Base-by-base conservation (phyloP, 805 yeast genomes). In the Starmerella etchellsii region DNA sequence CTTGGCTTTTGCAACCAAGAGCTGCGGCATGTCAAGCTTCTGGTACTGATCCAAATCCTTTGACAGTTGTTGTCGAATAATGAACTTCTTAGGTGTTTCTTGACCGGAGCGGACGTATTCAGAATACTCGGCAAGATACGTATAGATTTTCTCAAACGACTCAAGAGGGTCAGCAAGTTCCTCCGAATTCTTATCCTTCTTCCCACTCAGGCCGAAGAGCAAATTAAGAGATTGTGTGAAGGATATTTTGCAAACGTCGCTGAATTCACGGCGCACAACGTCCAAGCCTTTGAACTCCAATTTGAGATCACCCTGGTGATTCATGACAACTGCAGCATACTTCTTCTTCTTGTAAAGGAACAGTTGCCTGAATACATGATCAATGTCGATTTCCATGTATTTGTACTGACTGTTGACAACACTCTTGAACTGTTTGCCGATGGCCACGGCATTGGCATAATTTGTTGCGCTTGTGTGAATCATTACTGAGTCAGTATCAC, bases 401-500 rank as follows among this genome's bases (percentile, higher is more conserved):
- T 73, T 73, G 61, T 91, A 93, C 41, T 94, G 73, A 54, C 84
- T 94, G 61, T 91, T 91, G 44, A 91, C 97, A 44, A 74, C 69
- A 36, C 67, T 59, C 58, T 91, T 91, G 66, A 91, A 88, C 37
- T 78, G 78, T 37, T 77, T 78, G 24, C 97, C 99, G 47, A 85
- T 78, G 52, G 70, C 69, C 33, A 82, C 60, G 0, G 97, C 95
- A 34, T 82, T 94, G 21, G 63, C 60, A 58, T 71, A 80, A 25
- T 64, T 69, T 41, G 70, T 73, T 34, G 75, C 76, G 23, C 85
- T 85, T 3, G 97, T 84, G 60, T 88, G 93, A 58, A 91, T 84
- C 98, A 91, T 91, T 39, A 91, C 96, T 27, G 98, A 91, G 67
- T 91, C 98, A 0, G 98, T 91, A 65, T 91, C 98, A 68, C 98